Evolutionary conservation across 768 basidiomycete genomes (phyloP).

Genomic region (Rhizopogon vesiculosus): DNA sequence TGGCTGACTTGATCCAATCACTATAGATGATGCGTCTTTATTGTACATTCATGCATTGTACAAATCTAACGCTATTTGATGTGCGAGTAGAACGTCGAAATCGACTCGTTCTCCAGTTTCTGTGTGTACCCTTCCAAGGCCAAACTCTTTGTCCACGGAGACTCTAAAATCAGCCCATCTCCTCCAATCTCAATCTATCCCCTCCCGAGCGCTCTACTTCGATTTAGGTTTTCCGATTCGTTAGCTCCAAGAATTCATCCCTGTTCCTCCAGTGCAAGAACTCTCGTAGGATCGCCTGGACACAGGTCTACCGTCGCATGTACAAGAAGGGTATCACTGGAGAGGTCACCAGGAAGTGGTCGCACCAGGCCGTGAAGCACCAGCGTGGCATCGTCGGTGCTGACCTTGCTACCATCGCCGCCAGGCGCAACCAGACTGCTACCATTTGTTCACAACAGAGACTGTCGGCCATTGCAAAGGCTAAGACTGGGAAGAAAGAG

Average conservation of each 20-base stretch:
- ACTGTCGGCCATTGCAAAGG: conserved; percentile 84
- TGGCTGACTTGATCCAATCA: conserved; percentile 12
- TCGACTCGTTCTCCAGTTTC: conserved; percentile 96
- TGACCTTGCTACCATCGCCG: conserved; percentile 86
- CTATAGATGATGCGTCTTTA: conserved; percentile 20
- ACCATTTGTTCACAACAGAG: conserved; percentile 76
- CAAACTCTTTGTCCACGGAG: conserved; percentile 90
- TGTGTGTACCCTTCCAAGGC: conserved; percentile 99
- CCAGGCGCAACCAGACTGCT: conserved; percentile 91
- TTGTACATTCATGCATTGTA: background rate
- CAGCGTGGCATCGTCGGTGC: conserved; percentile 98
- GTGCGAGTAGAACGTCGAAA: conserved; percentile 83
- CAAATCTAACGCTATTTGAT: background rate
- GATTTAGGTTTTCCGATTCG: conserved; percentile 89
- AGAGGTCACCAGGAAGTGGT: conserved; percentile 98
- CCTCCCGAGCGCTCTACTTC: background rate
- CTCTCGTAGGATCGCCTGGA: conserved; percentile 99
- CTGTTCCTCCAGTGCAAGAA: conserved; percentile 99
- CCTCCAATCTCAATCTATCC: background rate
- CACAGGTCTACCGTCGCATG: conserved; percentile 88
- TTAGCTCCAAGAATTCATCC: conserved; percentile 87
- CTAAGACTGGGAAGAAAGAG: conserved; percentile 95
- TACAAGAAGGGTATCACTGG: conserved; percentile 99
- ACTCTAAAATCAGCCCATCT: conserved; percentile 77
- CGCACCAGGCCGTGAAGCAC: conserved; percentile 94